A percentile compares a stretch with the other conserved stretches of the same genome.
phyloP scores from a whole-genome alignment of 352 stramenopile species.

The Pseudoperonospora humuli region DNA sequence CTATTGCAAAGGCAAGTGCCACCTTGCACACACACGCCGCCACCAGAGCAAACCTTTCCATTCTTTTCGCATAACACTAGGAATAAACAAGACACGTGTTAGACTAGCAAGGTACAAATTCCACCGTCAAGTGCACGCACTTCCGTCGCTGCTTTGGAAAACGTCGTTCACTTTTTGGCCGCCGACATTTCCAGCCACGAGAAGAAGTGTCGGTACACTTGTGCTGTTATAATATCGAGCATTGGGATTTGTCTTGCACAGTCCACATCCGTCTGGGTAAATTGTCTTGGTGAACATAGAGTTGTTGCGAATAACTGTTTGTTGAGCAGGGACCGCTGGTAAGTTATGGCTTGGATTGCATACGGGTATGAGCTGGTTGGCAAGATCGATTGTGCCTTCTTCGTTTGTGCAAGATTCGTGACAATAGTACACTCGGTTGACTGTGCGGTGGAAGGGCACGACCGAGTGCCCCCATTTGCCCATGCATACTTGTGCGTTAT shows the following conservation, averaged over 20 bases:
- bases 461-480: constrained; percentile 70
- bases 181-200: constrained; percentile 64
- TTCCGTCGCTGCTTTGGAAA: too few relatives aligned
- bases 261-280: constrained; percentile 59
- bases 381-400: constrained; percentile 35
- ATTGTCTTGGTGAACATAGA: constrained; percentile 50
- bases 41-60: constrained; percentile 55
- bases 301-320: constrained; percentile 33
- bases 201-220: constrained; percentile 43
- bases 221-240: constrained; percentile 51
- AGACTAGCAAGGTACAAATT: too few relatives aligned
- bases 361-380: constrained; percentile 61
- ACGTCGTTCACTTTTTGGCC: too few relatives aligned
- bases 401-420: constrained; percentile 39
- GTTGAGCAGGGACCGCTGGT: constrained; percentile 28
- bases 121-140: constrained; percentile 34
- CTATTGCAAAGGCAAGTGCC: constrained; percentile 60
- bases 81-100: constrained; percentile 5
- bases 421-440: constrained; percentile 52
- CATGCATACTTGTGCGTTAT: constrained; percentile 38
- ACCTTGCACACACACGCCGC: constrained; percentile 55
- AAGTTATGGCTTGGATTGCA: constrained; percentile 18
- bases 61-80: constrained; percentile 70
- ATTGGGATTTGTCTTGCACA: constrained; percentile 34
- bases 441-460: constrained; percentile 42